phyloP scores from a whole-genome alignment of 1,139 yeast species.

The Debaryomyces psychrophilus region DNA sequence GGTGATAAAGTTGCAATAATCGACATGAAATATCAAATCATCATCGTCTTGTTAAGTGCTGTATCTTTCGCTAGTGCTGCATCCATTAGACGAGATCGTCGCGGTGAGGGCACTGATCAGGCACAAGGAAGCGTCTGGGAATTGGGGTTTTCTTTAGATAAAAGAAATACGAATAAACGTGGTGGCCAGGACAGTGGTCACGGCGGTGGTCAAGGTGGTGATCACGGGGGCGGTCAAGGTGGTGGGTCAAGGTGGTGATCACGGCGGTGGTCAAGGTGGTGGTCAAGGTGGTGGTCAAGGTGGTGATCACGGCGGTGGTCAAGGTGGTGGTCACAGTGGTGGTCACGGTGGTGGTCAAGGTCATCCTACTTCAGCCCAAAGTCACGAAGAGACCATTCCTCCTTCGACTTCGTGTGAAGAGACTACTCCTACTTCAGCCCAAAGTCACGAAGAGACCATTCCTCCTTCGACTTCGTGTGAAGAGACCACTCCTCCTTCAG shows the following conservation, averaged over 20 bases:
- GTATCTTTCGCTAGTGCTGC: neutral
- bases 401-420: constrained; percentile 6
- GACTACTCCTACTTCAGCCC: neutral
- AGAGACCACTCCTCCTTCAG: neutral
- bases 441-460: neutral
- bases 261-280: too few relatives aligned
- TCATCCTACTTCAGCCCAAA: neutral
- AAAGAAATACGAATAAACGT: neutral
- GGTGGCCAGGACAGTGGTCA: too few relatives aligned
- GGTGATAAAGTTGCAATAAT: neutral
- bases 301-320: too few relatives aligned
- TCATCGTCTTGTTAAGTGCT: neutral
- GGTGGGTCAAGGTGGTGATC: too few relatives aligned
- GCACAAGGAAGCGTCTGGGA: neutral
- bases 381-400: constrained; percentile 19
- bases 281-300: too few relatives aligned
- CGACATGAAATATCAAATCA: neutral
- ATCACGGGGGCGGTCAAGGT: too few relatives aligned
- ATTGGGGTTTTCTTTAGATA: neutral
- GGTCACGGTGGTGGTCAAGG: neutral
- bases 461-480: neutral
- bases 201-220: too few relatives aligned
- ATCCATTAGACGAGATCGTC: neutral
- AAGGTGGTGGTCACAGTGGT: too few relatives aligned
- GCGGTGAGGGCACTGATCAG: neutral